Evolutionary conservation across 176 grass and related monocot species (phyloP).

Genomic region (Oryza punctata): DNA sequence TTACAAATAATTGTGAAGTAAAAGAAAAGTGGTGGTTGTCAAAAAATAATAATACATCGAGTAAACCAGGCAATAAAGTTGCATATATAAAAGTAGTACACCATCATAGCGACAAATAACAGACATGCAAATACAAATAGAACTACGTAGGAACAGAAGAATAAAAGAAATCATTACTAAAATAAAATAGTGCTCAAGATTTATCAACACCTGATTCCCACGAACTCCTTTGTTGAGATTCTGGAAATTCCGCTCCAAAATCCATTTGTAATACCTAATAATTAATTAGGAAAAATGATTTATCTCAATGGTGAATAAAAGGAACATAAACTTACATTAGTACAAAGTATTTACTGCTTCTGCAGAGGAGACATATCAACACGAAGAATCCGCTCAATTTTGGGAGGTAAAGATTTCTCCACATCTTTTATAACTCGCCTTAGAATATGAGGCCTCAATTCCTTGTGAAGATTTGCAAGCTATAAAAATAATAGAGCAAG

Average conservation of each 20-base stretch:
- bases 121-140: neutral
- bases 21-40: neutral
- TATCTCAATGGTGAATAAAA: constrained; percentile 10
- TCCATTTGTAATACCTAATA: constrained; percentile 98
- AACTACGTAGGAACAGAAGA: neutral
- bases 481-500: constrained; percentile 43
- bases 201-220: constrained; percentile 81
- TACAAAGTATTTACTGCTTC: constrained; percentile 68
- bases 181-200: constrained; percentile 24
- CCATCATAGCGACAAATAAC: neutral
- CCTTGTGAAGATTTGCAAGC: constrained; percentile 97
- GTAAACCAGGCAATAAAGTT: neutral
- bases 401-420: constrained; percentile 97
- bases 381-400: constrained; percentile 97
- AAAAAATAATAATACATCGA: neutral
- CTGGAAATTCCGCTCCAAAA: constrained; percentile 99
- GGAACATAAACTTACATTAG: constrained; percentile 16
- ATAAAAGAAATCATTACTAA: constrained; percentile 11
- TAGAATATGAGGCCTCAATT: constrained; percentile 96
- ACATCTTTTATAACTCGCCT: constrained; percentile 98
- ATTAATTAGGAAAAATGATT: constrained; percentile 22
- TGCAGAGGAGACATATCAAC: constrained; percentile 98
- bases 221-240: constrained; percentile 99
- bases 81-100: neutral
- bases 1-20: neutral